Evolutionary conservation across 192 early-diverging fungal genomes (phyloP), one percentile per base, ranked within the genome.

Genomic region (Backusella tuberculispora): DNA sequence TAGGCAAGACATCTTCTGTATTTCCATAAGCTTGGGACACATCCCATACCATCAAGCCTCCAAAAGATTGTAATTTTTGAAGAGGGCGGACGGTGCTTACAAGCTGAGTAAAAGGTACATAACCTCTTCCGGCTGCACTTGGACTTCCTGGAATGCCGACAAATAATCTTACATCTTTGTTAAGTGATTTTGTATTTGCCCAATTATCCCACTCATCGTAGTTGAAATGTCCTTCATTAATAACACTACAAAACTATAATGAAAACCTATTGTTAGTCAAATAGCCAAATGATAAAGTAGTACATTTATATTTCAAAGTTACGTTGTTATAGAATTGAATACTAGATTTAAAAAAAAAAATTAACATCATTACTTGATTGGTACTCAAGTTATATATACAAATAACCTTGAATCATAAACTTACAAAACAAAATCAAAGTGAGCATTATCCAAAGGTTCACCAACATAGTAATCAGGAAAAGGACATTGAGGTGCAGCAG

Each of bases 281-380:
- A 34, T 34, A 34, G 46, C 9, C 14, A 43, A 12, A 50, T n/a
- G 50, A 8, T 53, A 34, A 34, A 34, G 2, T 34, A 34, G 29
- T 34, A 34, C 29, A 34, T 34, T 34, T 34, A 34, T 34, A 34
- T 34, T 34, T 34, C 29, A 34, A 34, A 48, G 29, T 53, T 67
- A 74, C 73, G 47, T 94, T 94, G 83, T 92, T 94, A 83, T 94
- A 94, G 75, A 91, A 94, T 76, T 94, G 92, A 4, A 92, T 86
- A 80, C 85, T 69, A 47, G 8, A 21, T 7, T 24, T 21, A 38
- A 38, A n/a, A 38, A 5, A 65, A 38, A 38, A 5, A 34, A 34
- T 5, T 34, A 7, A 38, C 7, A 2, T 13, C 2, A 4, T 65
- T 65, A 4, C 40, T 37, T 66, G n/a, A 4, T 60, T 60, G 17